Evolutionary conservation across 768 basidiomycete genomes (phyloP).

Genomic region (Asterophora parasitica): DNA sequence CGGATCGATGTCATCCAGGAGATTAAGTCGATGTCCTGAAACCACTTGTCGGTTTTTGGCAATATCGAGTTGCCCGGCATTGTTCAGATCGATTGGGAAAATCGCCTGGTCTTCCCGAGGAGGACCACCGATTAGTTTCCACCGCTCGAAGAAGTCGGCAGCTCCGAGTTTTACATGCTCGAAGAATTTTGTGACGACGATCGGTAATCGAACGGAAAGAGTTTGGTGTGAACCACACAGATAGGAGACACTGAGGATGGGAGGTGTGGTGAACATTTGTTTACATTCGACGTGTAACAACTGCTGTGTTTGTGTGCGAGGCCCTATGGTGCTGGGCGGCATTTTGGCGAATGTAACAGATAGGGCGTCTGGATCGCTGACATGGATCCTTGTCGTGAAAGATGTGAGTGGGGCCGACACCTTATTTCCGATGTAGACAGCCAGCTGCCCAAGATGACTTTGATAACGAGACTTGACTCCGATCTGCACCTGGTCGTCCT

Average conservation of each 20-base stretch:
- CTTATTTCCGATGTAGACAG: conserved; percentile 96
- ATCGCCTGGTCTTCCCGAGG: conserved; percentile 89
- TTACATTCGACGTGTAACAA: conserved; percentile 94
- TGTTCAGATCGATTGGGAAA: conserved; percentile 73
- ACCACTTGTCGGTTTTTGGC: conserved; percentile 72
- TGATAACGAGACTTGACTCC: conserved; percentile 97
- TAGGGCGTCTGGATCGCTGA: conserved; percentile 70
- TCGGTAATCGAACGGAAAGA: conserved; percentile 76
- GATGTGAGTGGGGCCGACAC: conserved; percentile 82
- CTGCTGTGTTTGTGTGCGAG: conserved; percentile 89
- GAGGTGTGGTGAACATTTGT: conserved; percentile 70
- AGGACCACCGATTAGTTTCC: conserved; percentile 95
- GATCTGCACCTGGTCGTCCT: conserved; percentile 92
- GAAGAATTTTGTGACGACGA: conserved; percentile 87
- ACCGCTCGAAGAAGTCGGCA: conserved; percentile 93
- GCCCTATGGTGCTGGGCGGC: conserved; percentile 73
- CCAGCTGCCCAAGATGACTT: conserved; percentile 88
- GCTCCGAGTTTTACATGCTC: conserved; percentile 85
- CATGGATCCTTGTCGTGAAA: conserved; percentile 79
- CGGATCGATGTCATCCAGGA: conserved; percentile 85
- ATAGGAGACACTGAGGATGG: conserved; percentile 84
- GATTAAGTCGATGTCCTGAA: conserved; percentile 67
- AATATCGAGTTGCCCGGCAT: conserved; percentile 68
- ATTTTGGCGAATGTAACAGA: conserved; percentile 87
- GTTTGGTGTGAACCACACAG: conserved; percentile 90